Base-by-base conservation (phyloP, 441 rosid species). In the Flueggea neowawraea region DNA sequence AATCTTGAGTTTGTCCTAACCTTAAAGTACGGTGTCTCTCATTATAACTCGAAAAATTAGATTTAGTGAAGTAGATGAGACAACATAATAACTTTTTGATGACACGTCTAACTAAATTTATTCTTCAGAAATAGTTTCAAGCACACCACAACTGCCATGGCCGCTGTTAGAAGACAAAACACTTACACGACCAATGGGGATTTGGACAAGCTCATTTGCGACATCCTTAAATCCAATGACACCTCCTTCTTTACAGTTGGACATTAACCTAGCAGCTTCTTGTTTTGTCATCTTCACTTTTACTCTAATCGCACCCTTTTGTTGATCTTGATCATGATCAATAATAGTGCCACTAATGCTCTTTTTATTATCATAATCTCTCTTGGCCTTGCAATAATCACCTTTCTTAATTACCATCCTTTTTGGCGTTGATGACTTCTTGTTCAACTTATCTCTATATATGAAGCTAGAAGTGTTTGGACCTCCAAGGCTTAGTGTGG, bases 241-340 rank as follows among this genome's bases (percentile, higher is more conserved):
- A 16, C 83, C 80, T 53, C 81, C 84, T 1, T 69, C 79, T 59
- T 62, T 61, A 52, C 85, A 74, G 47, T 76, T 83, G 0, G 76
- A 52, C 43, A 83, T 44, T 36, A 80, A 49, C 10, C 81, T 69
- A 44, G 63, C 64, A 0, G 87, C 84, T 54, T 75, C 79, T 59
- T 51, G 28, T 55, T 68, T 75, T 28, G 82, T 78, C 87, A 82
- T 80, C 79, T 31, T 70, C 51, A 82, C 74, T 73, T 75, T 80
- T 15, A 82, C 73, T 60, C 84, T 68, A 12, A 67, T 55, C 58
- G 49, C 62, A n/a, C 61, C 39, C 12, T 63, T 64, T 13, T 31
- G 55, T 11, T 28, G 8, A 6, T 43, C 45, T 43, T 43, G 10
- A 6, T 6, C 68, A 1, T 1, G 52, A 57, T 3, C 39, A 4